Conservation (phyloP, 2,329 filamentous ascomycete genomes). For the Aotearoamyces nothofagi region DNA sequence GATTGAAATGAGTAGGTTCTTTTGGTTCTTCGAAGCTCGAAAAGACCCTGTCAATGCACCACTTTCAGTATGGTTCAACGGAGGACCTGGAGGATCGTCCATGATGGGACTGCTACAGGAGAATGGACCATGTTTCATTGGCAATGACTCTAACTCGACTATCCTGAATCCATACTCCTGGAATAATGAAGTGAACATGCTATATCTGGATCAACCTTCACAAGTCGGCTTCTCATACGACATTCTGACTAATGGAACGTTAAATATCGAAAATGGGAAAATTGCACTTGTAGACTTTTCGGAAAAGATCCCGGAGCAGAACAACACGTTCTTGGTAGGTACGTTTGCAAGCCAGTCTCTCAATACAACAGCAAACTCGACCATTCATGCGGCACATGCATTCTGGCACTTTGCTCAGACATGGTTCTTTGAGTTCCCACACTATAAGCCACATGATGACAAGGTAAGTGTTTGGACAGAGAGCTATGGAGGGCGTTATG, state of each 20-base stretch:
- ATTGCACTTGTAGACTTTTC: slow-evolving; percentile 16
- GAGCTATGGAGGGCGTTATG: slow-evolving; percentile 53
- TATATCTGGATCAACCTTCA: slow-evolving; percentile 38
- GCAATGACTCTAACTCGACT: slow-evolving; percentile 25
- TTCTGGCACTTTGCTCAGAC: slow-evolving; percentile 39
- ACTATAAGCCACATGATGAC: slow-evolving; percentile 31
- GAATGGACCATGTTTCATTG: slow-evolving; percentile 27
- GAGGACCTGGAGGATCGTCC: slow-evolving; percentile 45
- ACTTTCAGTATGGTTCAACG: slow-evolving; percentile 46
- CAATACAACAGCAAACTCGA: slow-evolving; percentile 24
- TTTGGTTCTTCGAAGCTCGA: slow-evolving; percentile 25
- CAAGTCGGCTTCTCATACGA: slow-evolving; percentile 54
- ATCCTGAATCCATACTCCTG: slow-evolving; percentile 40
- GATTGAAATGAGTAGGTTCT: slow-evolving; percentile 15
- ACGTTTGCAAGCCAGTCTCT: slow-evolving; percentile 31
- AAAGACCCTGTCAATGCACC: slow-evolving; percentile 29
- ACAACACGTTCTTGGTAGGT: slow-evolving; percentile 36
- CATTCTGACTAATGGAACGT: slow-evolving; percentile 37
- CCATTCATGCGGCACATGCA: slow-evolving; percentile 30
- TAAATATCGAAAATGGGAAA: slow-evolving; percentile 17
- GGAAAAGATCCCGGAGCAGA: slow-evolving; percentile 24
- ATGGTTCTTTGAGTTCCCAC: slow-evolving; percentile 38
- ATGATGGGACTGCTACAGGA: slow-evolving; percentile 45
- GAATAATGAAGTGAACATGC: slow-evolving; percentile 38
- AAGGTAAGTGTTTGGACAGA: slow-evolving; percentile 50